Evolutionary conservation across 2,329 filamentous ascomycete species (phyloP), one percentile per base, ranked within the genome.

Genomic region (Penicillium sp.): DNA sequence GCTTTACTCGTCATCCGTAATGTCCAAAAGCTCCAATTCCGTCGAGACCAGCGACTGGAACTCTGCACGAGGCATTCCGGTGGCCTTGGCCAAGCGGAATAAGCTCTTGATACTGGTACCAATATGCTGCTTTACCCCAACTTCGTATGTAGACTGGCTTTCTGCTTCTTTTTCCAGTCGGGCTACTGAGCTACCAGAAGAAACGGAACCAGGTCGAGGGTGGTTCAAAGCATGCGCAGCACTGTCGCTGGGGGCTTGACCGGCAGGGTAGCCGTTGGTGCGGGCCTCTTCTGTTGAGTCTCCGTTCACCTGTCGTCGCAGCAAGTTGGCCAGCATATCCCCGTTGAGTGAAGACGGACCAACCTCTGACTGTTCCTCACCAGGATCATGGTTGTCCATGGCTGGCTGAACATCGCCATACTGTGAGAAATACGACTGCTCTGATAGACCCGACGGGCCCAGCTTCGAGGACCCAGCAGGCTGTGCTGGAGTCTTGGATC

Each of bases 331-430:
- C 14, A 85, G 67, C 5, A 79, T 71, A 54, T 84, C 75, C 22
- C 83, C 83, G 43, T 80, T 78, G 31, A 86, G 70, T 0, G 83
- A 83, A 5, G 82, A 83, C 16, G 80, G 73, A 13, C 75, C 77
- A 1, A 79, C 67, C 43, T 75, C 72, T 18, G 72, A 67, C 42
- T 77, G 69, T 46, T 82, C 79, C 66, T 86, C 83, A 47, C 81
- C 79, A 14, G 84, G 84, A 60, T 87, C 85, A 62, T 87, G 81
- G 36, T 77, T 79, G 62, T 88, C 85, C 71, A 88, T 77, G 2
- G 83, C 84, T 6, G 85, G 85, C 62, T 88, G 85, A 10, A 88
- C 85, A 55, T 85, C 80, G 39, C 78, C 79, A 64, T 88, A 88
- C 39, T 80, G 79, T 13, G 79, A 81, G 66, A 83, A 87, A 66